Conservation (phyloP, 179 eudicot genomes). For the Patellifolia procumbens region DNA sequence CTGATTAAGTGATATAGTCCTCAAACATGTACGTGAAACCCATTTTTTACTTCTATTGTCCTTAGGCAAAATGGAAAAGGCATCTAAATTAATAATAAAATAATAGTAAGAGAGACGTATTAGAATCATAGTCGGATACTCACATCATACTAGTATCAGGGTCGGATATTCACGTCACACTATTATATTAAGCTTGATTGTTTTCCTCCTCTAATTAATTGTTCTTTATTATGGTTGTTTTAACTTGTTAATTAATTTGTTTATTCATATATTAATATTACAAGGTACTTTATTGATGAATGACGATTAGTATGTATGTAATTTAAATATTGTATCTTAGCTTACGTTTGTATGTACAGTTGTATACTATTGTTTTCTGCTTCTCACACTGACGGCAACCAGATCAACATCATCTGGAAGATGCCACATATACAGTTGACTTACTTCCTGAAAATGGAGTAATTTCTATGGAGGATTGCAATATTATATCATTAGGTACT, state of each 20-base stretch:
- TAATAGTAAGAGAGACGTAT: not conserved
- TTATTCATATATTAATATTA: not conserved
- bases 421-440: constrained; percentile 22
- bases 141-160: constrained; percentile 24
- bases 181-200: not conserved
- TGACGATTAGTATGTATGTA: not conserved
- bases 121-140: constrained; percentile 29
- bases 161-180: constrained; percentile 36
- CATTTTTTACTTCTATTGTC: not conserved
- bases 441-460: not conserved
- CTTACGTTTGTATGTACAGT: not conserved
- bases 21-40: not conserved
- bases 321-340: not conserved
- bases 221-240: not conserved
- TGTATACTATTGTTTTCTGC: not conserved
- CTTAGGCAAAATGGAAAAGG: constrained; percentile 18
- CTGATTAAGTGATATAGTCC: not conserved
- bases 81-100: constrained; percentile 9
- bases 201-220: not conserved
- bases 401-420: constrained; percentile 16
- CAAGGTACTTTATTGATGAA: not conserved
- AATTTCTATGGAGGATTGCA: too few relatives aligned
- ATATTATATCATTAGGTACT: too few relatives aligned
- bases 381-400: not conserved
- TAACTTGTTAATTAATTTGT: not conserved